These are phyloP conservation scores for Chrysoporthe austroafricana DNA, from an alignment of 2,329 filamentous ascomycete genomes.

Conservation along the genomic window DNA sequence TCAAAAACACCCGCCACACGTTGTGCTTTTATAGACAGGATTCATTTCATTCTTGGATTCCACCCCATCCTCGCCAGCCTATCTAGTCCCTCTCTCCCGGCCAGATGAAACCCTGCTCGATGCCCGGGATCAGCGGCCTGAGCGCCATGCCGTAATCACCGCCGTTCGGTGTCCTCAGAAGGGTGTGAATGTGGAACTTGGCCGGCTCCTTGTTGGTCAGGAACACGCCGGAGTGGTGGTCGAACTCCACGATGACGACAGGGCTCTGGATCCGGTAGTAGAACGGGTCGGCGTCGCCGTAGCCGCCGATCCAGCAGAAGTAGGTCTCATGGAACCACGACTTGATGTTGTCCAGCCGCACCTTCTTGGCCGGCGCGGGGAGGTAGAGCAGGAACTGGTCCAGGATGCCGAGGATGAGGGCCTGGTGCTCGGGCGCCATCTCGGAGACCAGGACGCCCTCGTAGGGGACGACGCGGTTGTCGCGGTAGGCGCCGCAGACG, in stretches of 20 bases:
- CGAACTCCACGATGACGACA: conserved; percentile 75
- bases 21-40: too few species aligned
- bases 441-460: conserved; percentile 65
- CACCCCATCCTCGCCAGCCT: neutral
- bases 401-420: conserved; percentile 61
- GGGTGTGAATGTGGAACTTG: conserved; percentile 80
- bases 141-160: conserved; percentile 73
- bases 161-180: conserved; percentile 72
- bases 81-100: conserved; percentile 36
- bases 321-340: conserved; percentile 70
- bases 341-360: conserved; percentile 59
- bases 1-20: too few species aligned
- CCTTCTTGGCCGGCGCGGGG: conserved; percentile 56
- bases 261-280: conserved; percentile 81
- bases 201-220: conserved; percentile 72
- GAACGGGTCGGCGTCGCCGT: conserved; percentile 68
- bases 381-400: conserved; percentile 71
- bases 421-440: conserved; percentile 53
- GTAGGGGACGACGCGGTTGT: conserved; percentile 77
- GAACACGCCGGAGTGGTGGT: conserved; percentile 80
- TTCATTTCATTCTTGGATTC: too few species aligned
- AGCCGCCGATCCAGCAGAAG: conserved; percentile 79
- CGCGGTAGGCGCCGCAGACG: conserved; percentile 75
- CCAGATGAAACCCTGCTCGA: conserved; percentile 47
- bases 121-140: conserved; percentile 41